Percentiles rank a stretch among this genome's conserved stretches.
phyloP scores from a whole-genome alignment of 129 eudicot genomes.

The Solidago caesia region DNA sequence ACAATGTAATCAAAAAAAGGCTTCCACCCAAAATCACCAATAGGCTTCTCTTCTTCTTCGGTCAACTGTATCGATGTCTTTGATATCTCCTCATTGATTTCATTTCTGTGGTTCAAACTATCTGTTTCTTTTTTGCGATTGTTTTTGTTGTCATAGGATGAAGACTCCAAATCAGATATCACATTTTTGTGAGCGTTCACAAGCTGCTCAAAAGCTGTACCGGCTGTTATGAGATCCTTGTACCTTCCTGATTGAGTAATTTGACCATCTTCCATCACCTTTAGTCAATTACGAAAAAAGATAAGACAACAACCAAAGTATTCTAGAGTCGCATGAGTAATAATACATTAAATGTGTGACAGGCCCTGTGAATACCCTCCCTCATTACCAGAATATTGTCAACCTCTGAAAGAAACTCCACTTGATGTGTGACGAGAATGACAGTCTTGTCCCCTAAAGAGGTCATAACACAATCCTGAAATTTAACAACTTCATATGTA shows the following conservation, averaged over 20 bases:
- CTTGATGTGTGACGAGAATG: slow-evolving; percentile 70
- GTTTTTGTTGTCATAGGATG: slow-evolving; percentile 18
- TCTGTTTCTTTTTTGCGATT: slow-evolving; percentile 13
- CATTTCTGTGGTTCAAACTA: slow-evolving; percentile 14
- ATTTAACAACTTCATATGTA: slow-evolving; percentile 3
- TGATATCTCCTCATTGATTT: slow-evolving; percentile 37
- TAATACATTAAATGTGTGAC: neutral
- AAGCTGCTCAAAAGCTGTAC: slow-evolving; percentile 61
- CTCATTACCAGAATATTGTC: slow-evolving; percentile 65
- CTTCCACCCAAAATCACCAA: slow-evolving; percentile 59
- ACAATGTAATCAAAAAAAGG: slow-evolving; percentile 46
- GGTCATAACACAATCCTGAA: slow-evolving; percentile 66
- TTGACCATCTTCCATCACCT: slow-evolving; percentile 63
- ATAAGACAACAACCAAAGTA: neutral
- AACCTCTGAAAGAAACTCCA: slow-evolving; percentile 58
- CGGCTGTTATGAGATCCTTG: slow-evolving; percentile 47
- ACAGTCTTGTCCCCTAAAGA: slow-evolving; percentile 55
- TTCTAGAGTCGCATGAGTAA: neutral
- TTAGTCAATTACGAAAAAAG: neutral
- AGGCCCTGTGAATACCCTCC: neutral
- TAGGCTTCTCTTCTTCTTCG: slow-evolving; percentile 57
- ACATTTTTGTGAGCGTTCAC: slow-evolving; percentile 53
- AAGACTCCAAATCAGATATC: slow-evolving; percentile 38
- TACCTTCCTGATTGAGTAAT: slow-evolving; percentile 58
- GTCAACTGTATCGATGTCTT: slow-evolving; percentile 51